Base-by-base conservation (phyloP, 495 filamentous ascomycete species). In the Penicillium cosmopolitanum region DNA sequence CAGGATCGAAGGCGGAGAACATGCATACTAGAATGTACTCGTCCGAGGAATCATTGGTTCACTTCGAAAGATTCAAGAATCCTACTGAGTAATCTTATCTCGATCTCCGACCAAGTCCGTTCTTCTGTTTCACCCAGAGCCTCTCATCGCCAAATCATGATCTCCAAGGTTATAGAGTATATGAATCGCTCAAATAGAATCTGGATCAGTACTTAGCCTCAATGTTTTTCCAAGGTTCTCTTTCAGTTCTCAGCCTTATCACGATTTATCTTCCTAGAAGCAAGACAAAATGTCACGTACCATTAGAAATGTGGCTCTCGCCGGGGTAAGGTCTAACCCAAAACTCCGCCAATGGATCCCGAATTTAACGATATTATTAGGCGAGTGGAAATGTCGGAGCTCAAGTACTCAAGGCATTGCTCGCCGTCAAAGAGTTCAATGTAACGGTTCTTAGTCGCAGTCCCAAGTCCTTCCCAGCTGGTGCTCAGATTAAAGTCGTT, bases 391-490 rank as follows among this genome's bases (percentile, higher is more conserved):
- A 44, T 18, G 42, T 44, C 8, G 42, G 42, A 5, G 15, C 42
- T 16, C 42, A 16, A 19, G 16, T 44, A 9, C 42, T 44, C 42
- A n/a, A 44, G 3, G 42, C 42, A 16, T n/a, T 44, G 15, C 42
- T 44, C 16, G n/a, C 5, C 2, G 16, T 9, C 42, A 44, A 44
- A 1, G 12, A 58, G 13, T 67, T 67, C 55, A 60, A 62, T 19
- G 65, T 67, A 1, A 67, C 65, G 4, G 56, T 67, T 36, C 56
- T 67, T 1, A 62, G 51, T 55, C 65, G 65, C 43, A 61, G 35
- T 25, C n/a, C 61, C 46, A 63, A 56, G 48, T n/a, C 58, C 21
- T 67, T 67, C 19, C 62, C 62, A 21, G 38, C 56, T 25, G 62
- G 28, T 19, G 59, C 50, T 52, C 18, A 13, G 11, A 43, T 67